These are phyloP conservation scores for Russula dissimulans DNA, from an alignment of 768 basidiomycete species.

Conservation along the genomic window DNA sequence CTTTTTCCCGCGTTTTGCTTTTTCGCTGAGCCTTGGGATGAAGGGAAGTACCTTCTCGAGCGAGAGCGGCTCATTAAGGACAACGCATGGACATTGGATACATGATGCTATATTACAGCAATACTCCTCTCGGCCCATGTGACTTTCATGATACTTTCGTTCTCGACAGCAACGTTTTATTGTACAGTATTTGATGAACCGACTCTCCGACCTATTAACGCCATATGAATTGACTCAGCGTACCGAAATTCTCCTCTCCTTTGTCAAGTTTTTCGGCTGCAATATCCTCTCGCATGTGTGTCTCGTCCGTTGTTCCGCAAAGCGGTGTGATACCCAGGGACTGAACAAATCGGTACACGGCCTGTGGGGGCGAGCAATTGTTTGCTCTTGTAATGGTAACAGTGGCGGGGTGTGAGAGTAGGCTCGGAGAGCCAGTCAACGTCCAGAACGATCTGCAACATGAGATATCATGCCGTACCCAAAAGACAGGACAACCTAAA, in stretches of 20 bases:
- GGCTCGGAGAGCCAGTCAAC: constrained; percentile 60
- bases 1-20: not conserved
- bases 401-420: constrained; percentile 44
- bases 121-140: not conserved
- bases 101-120: constrained; percentile 20
- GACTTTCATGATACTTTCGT: not conserved
- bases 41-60: constrained; percentile 77
- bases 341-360: constrained; percentile 61
- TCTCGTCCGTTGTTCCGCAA: constrained; percentile 60
- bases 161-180: not conserved
- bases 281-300: constrained; percentile 62
- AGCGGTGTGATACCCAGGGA: constrained; percentile 58
- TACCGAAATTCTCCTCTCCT: constrained; percentile 24
- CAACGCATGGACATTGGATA: constrained; percentile 66
- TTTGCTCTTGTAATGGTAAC: constrained; percentile 36
- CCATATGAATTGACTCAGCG: constrained; percentile 28
- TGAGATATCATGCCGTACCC: not conserved
- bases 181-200: not conserved
- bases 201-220: constrained; percentile 10
- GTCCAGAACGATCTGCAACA: constrained; percentile 76
- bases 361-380: constrained; percentile 53
- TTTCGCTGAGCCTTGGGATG: not conserved
- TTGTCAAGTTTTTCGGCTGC: constrained; percentile 33
- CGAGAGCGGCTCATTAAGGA: constrained; percentile 74
- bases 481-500: not conserved